Conservation (phyloP, 305 asterid species). For the Caryopteris hybrid region DNA sequence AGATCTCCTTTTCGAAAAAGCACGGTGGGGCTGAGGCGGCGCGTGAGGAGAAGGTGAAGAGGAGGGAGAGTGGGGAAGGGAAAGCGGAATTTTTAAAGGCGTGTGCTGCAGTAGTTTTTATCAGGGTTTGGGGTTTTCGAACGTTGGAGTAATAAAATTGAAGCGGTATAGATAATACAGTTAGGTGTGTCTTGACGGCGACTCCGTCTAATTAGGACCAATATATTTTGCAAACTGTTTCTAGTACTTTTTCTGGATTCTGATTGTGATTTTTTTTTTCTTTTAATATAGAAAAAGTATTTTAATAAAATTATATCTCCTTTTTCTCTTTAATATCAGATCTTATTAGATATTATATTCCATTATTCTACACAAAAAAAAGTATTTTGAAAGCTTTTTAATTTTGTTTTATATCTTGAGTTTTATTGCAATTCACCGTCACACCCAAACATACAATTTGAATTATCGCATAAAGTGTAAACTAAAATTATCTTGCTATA, state of each 20-base stretch:
- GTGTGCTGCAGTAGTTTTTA: slow-evolving; percentile 10
- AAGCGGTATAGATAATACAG: slow-evolving; percentile 6
- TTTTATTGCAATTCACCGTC: too few species aligned
- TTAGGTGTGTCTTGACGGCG: slow-evolving; percentile 16
- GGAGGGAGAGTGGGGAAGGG: slow-evolving; percentile 25
- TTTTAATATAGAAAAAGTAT: too few species aligned
- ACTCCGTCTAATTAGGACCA: background rate
- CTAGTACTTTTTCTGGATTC: background rate
- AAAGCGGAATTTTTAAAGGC: slow-evolving; percentile 21
- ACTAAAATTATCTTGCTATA: too few species aligned
- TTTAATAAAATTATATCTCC: too few species aligned
- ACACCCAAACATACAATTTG: too few species aligned
- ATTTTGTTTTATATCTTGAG: too few species aligned
- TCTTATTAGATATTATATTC: too few species aligned
- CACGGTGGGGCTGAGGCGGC: slow-evolving; percentile 37
- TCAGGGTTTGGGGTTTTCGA: slow-evolving; percentile 19
- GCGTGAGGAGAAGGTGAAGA: slow-evolving; percentile 25
- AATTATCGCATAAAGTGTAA: too few species aligned
- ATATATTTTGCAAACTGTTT: background rate
- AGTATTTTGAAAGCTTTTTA: too few species aligned
- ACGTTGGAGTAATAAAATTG: slow-evolving; percentile 19
- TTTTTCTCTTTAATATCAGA: too few species aligned
- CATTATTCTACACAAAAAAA: too few species aligned
- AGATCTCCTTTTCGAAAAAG: slow-evolving; percentile 30
- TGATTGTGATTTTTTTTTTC: too few species aligned